These are phyloP conservation scores for Candida quercuum DNA, from an alignment of 805 yeast genomes.

Conservation along the genomic window DNA sequence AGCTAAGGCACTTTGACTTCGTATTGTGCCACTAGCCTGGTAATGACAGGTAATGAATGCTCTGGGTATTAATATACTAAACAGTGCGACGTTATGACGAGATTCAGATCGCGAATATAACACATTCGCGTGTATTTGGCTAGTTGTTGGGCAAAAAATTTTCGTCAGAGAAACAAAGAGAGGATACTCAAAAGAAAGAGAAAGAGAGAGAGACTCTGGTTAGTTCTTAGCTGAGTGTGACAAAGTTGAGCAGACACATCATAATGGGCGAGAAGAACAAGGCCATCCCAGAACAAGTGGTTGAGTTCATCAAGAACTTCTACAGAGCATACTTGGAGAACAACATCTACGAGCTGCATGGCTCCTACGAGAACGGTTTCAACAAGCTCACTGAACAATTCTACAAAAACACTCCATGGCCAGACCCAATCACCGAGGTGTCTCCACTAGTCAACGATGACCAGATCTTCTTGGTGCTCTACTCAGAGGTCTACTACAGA, in stretches of 20 bases:
- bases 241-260: too few relatives aligned
- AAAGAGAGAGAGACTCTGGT: too few relatives aligned
- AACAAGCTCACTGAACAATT: slow-evolving; percentile 40
- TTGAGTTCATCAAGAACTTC: slow-evolving; percentile 37
- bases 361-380: slow-evolving; percentile 40
- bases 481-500: slow-evolving; percentile 46
- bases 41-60: too few relatives aligned
- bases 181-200: too few relatives aligned
- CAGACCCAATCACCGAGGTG: slow-evolving; percentile 37
- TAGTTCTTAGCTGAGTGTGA: too few relatives aligned
- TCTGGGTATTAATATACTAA: too few relatives aligned
- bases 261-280: slow-evolving; percentile 4
- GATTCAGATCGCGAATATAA: too few relatives aligned
- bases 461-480: slow-evolving; percentile 38
- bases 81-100: too few relatives aligned
- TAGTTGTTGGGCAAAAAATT: too few relatives aligned
- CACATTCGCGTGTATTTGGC: neutral
- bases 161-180: too few relatives aligned
- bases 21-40: too few relatives aligned
- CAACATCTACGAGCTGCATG: slow-evolving; percentile 36
- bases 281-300: slow-evolving; percentile 38
- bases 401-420: slow-evolving; percentile 39
- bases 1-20: too few relatives aligned
- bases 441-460: slow-evolving; percentile 39
- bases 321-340: slow-evolving; percentile 37